Conservation (phyloP, 2,329 filamentous ascomycete genomes). For the Fusarium nygamai region DNA sequence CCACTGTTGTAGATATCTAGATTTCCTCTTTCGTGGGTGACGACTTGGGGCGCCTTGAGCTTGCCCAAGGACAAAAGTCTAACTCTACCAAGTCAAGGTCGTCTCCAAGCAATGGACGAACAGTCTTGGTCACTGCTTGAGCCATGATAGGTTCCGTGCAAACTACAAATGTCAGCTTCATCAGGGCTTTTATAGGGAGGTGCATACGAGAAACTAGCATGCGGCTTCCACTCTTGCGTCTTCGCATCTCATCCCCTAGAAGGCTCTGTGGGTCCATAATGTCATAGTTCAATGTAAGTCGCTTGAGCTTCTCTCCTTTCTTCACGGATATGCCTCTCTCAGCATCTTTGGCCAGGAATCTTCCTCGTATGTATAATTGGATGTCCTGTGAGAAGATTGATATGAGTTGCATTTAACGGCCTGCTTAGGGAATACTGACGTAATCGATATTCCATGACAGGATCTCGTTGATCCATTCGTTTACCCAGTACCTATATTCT, state of each 20-base stretch:
- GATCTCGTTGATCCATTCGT: constrained; percentile 12
- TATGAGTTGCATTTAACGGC: background rate
- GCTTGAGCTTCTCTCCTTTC: constrained; percentile 1
- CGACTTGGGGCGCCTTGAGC: background rate
- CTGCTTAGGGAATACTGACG: background rate
- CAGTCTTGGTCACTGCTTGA: background rate
- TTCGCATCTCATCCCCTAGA: background rate
- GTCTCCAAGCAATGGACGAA: constrained; percentile 4
- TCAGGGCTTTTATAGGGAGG: background rate
- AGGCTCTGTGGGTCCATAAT: constrained; percentile 3
- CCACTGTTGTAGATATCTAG: background rate
- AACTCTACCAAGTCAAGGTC: constrained; percentile 11
- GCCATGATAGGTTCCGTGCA: background rate
- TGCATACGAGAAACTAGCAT: background rate
- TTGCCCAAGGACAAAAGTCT: constrained; percentile 1
- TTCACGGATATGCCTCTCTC: background rate
- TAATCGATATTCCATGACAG: constrained; percentile 9
- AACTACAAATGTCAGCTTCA: background rate
- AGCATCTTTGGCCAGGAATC: constrained; percentile 1
- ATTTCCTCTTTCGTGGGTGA: background rate
- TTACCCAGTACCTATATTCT: constrained; percentile 10
- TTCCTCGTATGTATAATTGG: constrained; percentile 4
- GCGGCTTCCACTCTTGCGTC: background rate
- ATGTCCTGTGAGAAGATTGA: background rate
- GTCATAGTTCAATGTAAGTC: constrained; percentile 6